phyloP scores from a whole-genome alignment of 2,329 filamentous ascomycete species.

The Apiospora rasikravindrae region DNA sequence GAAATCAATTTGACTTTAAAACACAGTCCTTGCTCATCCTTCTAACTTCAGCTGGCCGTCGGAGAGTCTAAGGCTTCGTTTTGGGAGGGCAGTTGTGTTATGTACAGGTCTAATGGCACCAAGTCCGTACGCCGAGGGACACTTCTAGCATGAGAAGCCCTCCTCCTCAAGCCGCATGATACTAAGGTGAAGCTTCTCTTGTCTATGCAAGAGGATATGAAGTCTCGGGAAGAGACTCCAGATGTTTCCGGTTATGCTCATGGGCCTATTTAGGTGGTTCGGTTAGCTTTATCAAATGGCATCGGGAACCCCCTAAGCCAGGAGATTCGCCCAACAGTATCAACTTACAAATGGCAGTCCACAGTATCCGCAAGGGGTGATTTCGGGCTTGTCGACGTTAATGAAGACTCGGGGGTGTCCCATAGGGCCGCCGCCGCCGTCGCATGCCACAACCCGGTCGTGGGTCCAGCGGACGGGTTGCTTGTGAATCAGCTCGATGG shows the following conservation, averaged over 20 bases:
- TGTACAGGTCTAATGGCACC: constrained; percentile 14
- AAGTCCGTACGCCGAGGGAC: not conserved
- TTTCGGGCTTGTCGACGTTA: constrained; percentile 97
- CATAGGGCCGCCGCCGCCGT: constrained; percentile 87
- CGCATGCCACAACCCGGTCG: constrained; percentile 80
- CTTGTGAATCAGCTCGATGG: constrained; percentile 95
- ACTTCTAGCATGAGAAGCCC: constrained; percentile 1
- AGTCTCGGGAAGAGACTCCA: constrained; percentile 80
- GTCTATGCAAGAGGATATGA: constrained; percentile 75
- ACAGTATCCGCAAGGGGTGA: constrained; percentile 89
- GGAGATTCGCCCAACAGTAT: not conserved
- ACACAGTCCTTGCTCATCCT: constrained; percentile 4
- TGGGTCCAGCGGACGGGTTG: constrained; percentile 94
- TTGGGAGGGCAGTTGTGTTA: constrained; percentile 9
- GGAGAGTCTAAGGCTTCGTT: constrained; percentile 6
- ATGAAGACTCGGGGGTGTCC: constrained; percentile 96
- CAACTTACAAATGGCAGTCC: constrained; percentile 85
- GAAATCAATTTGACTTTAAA: constrained; percentile 9
- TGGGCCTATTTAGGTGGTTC: constrained; percentile 68
- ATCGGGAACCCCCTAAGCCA: not conserved
- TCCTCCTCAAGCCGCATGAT: not conserved
- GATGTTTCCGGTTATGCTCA: constrained; percentile 83
- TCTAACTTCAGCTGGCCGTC: constrained; percentile 4
- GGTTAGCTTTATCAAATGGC: constrained; percentile 25
- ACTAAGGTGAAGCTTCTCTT: not conserved